Conservation (phyloP, 2,329 filamentous ascomycete species). For the Tolypocladium endophyticum region DNA sequence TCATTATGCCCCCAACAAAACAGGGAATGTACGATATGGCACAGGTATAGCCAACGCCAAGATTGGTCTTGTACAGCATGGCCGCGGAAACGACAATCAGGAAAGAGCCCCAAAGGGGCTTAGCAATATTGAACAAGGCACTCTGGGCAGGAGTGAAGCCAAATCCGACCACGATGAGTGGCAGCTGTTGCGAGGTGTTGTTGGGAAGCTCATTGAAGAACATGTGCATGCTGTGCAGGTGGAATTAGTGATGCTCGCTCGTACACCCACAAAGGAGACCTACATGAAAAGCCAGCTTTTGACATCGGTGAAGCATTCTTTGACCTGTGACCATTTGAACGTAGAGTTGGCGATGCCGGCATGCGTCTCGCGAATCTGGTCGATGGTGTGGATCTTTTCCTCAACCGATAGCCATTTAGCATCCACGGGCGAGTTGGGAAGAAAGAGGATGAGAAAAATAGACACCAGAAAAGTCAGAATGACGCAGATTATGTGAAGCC, state of each 20-base stretch:
- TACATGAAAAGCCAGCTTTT: slow-evolving; percentile 12
- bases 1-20: slow-evolving; percentile 12
- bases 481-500: slow-evolving; percentile 45
- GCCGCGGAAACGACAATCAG: slow-evolving; percentile 10
- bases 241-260: neutral
- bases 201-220: slow-evolving; percentile 16
- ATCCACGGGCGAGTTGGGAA: slow-evolving; percentile 10
- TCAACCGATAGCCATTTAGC: slow-evolving; percentile 9
- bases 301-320: slow-evolving; percentile 9
- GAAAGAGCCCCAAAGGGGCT: slow-evolving; percentile 10
- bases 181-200: slow-evolving; percentile 14
- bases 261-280: neutral
- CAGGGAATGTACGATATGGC: slow-evolving; percentile 14
- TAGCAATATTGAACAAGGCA: slow-evolving; percentile 14
- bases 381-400: slow-evolving; percentile 12
- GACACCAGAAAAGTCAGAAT: slow-evolving; percentile 35
- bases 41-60: slow-evolving; percentile 14
- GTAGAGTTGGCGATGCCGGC: slow-evolving; percentile 11
- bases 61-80: slow-evolving; percentile 9
- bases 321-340: slow-evolving; percentile 13
- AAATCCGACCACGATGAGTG: slow-evolving; percentile 12
- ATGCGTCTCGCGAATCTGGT: slow-evolving; percentile 9
- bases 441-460: slow-evolving; percentile 7
- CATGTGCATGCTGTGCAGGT: slow-evolving; percentile 10
- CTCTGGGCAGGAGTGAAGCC: slow-evolving; percentile 13